Conservation (phyloP, 257 asterid species). For the Voacanga thouarsii region DNA sequence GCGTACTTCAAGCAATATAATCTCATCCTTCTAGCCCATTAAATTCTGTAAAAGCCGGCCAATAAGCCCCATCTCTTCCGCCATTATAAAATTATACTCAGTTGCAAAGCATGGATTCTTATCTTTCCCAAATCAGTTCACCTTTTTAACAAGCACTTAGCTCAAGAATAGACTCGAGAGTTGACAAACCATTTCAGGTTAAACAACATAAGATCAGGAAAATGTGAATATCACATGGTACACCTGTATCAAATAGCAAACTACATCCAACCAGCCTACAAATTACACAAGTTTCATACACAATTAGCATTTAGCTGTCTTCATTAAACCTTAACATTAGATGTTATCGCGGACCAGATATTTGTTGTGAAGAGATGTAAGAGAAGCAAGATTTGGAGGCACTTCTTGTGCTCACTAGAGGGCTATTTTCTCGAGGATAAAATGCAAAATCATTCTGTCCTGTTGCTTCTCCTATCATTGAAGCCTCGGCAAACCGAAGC, state of each 20-base stretch:
- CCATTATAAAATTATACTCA: neutral
- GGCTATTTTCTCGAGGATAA: constrained; percentile 25
- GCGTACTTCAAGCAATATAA: neutral
- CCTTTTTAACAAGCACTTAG: neutral
- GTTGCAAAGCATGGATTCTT: neutral
- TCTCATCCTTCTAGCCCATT: neutral
- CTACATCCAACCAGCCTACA: neutral
- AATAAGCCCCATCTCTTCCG: neutral
- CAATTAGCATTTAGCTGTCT: neutral
- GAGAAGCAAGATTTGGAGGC: constrained; percentile 48
- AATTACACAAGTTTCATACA: neutral
- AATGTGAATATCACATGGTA: neutral
- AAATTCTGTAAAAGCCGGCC: neutral
- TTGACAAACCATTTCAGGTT: neutral
- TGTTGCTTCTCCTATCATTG: constrained; percentile 25
- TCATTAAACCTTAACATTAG: neutral
- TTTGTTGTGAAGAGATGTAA: constrained; percentile 57
- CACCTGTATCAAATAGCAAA: neutral
- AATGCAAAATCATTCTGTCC: constrained; percentile 27
- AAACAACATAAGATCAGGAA: neutral
- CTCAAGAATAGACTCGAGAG: neutral
- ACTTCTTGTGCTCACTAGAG: constrained; percentile 22
- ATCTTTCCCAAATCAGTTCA: neutral
- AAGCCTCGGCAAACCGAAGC: constrained; percentile 56
- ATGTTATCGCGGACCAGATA: constrained; percentile 76